Conservation (phyloP, 805 yeast species). For the Metschnikowia reukaufii region DNA sequence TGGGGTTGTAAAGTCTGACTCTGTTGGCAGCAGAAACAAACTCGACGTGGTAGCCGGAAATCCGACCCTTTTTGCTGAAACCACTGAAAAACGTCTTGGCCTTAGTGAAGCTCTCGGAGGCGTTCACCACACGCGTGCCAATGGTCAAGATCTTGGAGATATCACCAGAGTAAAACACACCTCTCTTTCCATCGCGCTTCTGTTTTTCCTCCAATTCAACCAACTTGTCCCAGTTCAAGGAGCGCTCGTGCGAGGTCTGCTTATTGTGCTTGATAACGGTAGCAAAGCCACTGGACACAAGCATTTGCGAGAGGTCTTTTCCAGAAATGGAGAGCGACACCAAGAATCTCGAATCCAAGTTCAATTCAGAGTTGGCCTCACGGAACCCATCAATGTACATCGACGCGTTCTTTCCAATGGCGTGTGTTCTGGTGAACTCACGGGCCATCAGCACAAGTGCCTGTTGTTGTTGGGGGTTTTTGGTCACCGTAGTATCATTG, state of each 20-base stretch:
- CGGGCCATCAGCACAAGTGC: conserved; percentile 64
- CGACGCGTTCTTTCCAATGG: conserved; percentile 70
- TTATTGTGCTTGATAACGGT: conserved; percentile 76
- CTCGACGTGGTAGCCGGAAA: conserved; percentile 68
- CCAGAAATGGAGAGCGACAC: conserved; percentile 52
- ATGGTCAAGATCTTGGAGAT: conserved; percentile 50
- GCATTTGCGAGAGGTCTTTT: conserved; percentile 56
- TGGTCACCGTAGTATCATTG: conserved; percentile 50
- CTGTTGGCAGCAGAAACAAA: conserved; percentile 68
- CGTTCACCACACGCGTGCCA: conserved; percentile 67
- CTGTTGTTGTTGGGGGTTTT: conserved; percentile 38
- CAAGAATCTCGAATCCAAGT: conserved; percentile 63
- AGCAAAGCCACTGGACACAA: conserved; percentile 70
- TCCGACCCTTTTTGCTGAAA: conserved; percentile 61
- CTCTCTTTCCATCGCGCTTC: conserved; percentile 50
- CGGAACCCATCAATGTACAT: conserved; percentile 64
- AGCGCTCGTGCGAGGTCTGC: conserved; percentile 64
- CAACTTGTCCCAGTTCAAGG: conserved; percentile 75
- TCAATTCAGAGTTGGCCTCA: conserved; percentile 52
- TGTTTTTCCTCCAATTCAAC: conserved; percentile 69
- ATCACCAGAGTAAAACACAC: conserved; percentile 55
- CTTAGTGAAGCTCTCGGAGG: conserved; percentile 69
- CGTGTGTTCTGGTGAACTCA: conserved; percentile 67
- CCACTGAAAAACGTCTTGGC: conserved; percentile 75
- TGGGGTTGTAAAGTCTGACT: conserved; percentile 63